Conservation (phyloP, 2,329 filamentous ascomycete species). For the Fusarium pseudocircinatum region DNA sequence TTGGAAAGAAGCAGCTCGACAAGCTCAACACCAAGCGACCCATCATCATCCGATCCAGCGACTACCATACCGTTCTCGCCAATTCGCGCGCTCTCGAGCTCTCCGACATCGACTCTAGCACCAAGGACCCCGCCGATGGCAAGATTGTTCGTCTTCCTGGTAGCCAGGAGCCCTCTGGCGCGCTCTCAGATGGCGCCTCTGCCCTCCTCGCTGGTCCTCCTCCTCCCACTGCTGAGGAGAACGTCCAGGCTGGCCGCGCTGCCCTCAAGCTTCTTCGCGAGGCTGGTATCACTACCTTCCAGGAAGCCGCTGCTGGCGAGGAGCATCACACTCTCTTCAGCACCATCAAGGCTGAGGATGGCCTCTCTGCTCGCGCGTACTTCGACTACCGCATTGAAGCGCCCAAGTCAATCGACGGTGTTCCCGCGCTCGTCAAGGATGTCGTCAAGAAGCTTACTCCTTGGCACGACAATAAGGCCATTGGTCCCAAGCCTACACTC, state of each 20-base stretch:
- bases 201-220: slow-evolving; percentile 34
- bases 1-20: slow-evolving; percentile 36
- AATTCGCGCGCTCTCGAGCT: slow-evolving; percentile 39
- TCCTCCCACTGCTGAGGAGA: slow-evolving; percentile 28
- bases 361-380: slow-evolving; percentile 37
- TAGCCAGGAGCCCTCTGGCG: slow-evolving; percentile 40
- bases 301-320: slow-evolving; percentile 35
- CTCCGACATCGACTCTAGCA: slow-evolving; percentile 35
- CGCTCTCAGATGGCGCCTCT: slow-evolving; percentile 38
- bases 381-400: slow-evolving; percentile 43
- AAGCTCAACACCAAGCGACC: slow-evolving; percentile 36
- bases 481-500: slow-evolving; percentile 32
- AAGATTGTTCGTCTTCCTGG: slow-evolving; percentile 40
- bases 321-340: slow-evolving; percentile 27
- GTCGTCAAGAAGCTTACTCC: slow-evolving; percentile 8
- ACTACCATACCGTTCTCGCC: slow-evolving; percentile 38
- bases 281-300: slow-evolving; percentile 42
- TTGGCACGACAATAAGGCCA: slow-evolving; percentile 20
- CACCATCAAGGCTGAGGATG: slow-evolving; percentile 34
- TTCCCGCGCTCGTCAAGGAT: slow-evolving; percentile 22
- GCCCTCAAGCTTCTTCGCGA: slow-evolving; percentile 42
- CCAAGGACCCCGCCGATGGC: slow-evolving; percentile 34
- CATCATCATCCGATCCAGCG: slow-evolving; percentile 38
- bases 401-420: slow-evolving; percentile 19
- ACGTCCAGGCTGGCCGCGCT: slow-evolving; percentile 34